Evolutionary conservation across 352 stramenopile genomes (phyloP).

Genomic region (Pythium utonaiense): DNA sequence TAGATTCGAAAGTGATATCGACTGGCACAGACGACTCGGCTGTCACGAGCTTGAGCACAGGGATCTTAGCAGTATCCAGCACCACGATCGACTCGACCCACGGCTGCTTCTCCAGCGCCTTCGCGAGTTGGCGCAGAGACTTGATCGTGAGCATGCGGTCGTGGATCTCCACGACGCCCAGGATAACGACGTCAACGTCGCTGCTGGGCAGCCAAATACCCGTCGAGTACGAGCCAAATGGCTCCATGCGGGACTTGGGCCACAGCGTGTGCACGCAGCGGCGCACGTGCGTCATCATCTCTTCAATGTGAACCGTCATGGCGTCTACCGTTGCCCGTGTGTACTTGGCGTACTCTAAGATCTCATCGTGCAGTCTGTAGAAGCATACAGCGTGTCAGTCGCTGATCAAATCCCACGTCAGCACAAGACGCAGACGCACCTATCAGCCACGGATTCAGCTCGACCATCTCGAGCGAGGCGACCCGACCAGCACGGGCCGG

Average conservation of each 20-base stretch:
- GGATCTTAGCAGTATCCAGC: slow-evolving; percentile 81
- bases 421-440: too few relatives aligned
- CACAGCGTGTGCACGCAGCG: slow-evolving; percentile 64
- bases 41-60: slow-evolving; percentile 79
- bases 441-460: slow-evolving; percentile 17
- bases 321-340: slow-evolving; percentile 62
- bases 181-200: slow-evolving; percentile 82
- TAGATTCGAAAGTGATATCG: slow-evolving; percentile 84
- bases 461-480: slow-evolving; percentile 2
- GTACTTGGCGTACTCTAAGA: slow-evolving; percentile 73
- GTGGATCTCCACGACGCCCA: slow-evolving; percentile 63
- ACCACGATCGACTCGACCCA: slow-evolving; percentile 84
- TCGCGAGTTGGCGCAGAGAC: slow-evolving; percentile 55
- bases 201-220: slow-evolving; percentile 86
- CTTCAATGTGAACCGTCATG: slow-evolving; percentile 81
- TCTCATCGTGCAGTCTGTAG: slow-evolving; percentile 66
- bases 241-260: slow-evolving; percentile 72
- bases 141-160: slow-evolving; percentile 52
- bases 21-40: slow-evolving; percentile 74
- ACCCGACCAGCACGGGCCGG: slow-evolving; percentile 16
- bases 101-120: slow-evolving; percentile 47
- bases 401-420: too few relatives aligned
- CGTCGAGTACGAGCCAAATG: slow-evolving; percentile 83
- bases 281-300: slow-evolving; percentile 78
- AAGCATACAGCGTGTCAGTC: too few relatives aligned